Percentiles rank a stretch among this genome's conserved stretches.
These are phyloP conservation scores for Nematodospora valgi DNA, from an alignment of 805 yeast species.

Conservation along the genomic window DNA sequence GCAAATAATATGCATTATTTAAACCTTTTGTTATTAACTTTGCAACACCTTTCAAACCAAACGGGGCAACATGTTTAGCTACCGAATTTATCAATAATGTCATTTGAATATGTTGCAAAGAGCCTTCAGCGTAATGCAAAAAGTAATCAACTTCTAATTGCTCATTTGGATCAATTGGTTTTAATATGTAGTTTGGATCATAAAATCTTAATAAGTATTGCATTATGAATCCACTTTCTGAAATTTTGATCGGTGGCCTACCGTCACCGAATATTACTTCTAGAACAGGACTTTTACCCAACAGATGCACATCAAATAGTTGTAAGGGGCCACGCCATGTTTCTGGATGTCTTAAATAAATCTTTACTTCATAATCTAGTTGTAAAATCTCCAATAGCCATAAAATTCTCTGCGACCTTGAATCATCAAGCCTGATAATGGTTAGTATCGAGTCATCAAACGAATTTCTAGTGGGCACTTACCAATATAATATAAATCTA, in stretches of 20 bases:
- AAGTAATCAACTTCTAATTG: constrained; percentile 48
- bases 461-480: too few relatives aligned
- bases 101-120: constrained; percentile 50
- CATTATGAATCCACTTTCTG: constrained; percentile 37
- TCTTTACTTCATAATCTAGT: constrained; percentile 51
- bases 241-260: constrained; percentile 27
- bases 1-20: constrained; percentile 46
- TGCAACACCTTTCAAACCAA: constrained; percentile 45
- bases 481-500: constrained; percentile 26
- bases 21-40: constrained; percentile 42
- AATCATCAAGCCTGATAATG: constrained; percentile 49
- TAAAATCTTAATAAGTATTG: constrained; percentile 35
- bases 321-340: constrained; percentile 45
- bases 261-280: constrained; percentile 40
- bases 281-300: constrained; percentile 63
- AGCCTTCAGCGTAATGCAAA: constrained; percentile 58
- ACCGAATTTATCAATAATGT: constrained; percentile 36
- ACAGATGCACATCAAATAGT: constrained; percentile 52
- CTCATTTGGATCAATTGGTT: constrained; percentile 31
- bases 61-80: constrained; percentile 44
- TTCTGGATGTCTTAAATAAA: constrained; percentile 47
- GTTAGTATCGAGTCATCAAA: neutral
- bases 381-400: constrained; percentile 65
- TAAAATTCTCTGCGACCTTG: constrained; percentile 58
- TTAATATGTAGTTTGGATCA: constrained; percentile 26